Conservation (phyloP, 306 rosid genomes). For the Pterocarpus santalinus region DNA sequence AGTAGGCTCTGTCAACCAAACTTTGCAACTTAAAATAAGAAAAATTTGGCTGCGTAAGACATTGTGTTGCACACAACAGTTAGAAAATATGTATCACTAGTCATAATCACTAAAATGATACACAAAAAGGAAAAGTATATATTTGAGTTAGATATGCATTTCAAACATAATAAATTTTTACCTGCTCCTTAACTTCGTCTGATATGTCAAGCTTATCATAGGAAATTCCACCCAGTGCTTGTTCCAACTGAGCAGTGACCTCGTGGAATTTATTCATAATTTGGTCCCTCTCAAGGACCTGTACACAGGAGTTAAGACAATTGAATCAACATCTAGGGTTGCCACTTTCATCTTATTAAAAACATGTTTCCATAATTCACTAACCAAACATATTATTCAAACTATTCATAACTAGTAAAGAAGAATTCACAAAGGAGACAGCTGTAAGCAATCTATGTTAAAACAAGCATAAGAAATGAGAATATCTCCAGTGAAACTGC, state of each 20-base stretch:
- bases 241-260: slow-evolving; percentile 69
- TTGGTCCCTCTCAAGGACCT: slow-evolving; percentile 81
- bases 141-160: neutral
- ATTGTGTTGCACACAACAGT: neutral
- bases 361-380: neutral
- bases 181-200: slow-evolving; percentile 90
- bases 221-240: slow-evolving; percentile 66
- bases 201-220: slow-evolving; percentile 73
- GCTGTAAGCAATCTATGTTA: neutral
- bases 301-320: slow-evolving; percentile 14
- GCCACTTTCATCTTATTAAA: neutral
- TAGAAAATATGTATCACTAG: neutral
- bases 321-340: slow-evolving; percentile 9
- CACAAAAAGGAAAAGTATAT: neutral
- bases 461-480: neutral
- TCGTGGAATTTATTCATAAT: slow-evolving; percentile 66
- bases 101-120: slow-evolving; percentile 8
- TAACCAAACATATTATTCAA: slow-evolving; percentile 4
- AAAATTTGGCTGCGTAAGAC: neutral
- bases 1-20: neutral
- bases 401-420: neutral
- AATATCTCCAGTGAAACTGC: slow-evolving; percentile 4
- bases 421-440: neutral
- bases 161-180: slow-evolving; percentile 36
- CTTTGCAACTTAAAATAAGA: neutral